Conservation (phyloP, 805 yeast genomes). For the Lipomyces yamanashiensis region DNA sequence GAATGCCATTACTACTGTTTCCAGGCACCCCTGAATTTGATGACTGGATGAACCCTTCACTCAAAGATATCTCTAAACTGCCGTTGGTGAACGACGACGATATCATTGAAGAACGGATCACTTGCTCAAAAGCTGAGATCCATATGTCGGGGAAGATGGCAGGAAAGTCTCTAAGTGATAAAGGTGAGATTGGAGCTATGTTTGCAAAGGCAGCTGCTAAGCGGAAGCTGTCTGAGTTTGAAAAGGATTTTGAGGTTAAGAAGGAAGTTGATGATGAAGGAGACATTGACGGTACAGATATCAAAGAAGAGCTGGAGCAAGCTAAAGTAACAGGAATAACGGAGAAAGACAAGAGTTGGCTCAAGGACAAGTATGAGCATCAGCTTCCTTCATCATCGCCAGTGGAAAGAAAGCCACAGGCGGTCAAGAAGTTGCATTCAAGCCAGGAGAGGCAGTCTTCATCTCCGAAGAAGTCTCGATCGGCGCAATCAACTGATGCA, state of each 20-base stretch:
- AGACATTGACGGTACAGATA: too few relatives aligned
- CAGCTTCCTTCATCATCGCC: background rate
- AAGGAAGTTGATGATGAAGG: too few relatives aligned
- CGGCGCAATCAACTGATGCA: background rate
- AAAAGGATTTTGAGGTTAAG: background rate
- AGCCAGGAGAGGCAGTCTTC: background rate
- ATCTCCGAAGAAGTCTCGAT: background rate
- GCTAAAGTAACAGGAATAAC: too few relatives aligned
- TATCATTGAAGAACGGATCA: slow-evolving; percentile 7
- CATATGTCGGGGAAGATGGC: slow-evolving; percentile 29
- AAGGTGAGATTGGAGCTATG: slow-evolving; percentile 5
- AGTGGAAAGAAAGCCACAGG: background rate
- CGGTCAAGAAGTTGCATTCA: background rate
- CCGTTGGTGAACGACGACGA: slow-evolving; percentile 50
- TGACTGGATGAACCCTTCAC: slow-evolving; percentile 63
- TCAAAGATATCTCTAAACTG: slow-evolving; percentile 52
- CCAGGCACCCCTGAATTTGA: slow-evolving; percentile 61
- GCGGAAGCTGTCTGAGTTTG: background rate
- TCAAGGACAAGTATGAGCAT: background rate
- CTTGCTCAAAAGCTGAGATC: slow-evolving; percentile 25
- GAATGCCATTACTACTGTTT: slow-evolving; percentile 76
- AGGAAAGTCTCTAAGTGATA: slow-evolving; percentile 13
- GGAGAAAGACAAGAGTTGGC: background rate
- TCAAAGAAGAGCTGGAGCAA: too few relatives aligned
- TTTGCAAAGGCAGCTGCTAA: slow-evolving; percentile 8